Percentiles rank a stretch among this genome's conserved stretches.
Evolutionary conservation across 1,284 basidiomycete species (phyloP).

Genomic region (Schizophyllum amplum): DNA sequence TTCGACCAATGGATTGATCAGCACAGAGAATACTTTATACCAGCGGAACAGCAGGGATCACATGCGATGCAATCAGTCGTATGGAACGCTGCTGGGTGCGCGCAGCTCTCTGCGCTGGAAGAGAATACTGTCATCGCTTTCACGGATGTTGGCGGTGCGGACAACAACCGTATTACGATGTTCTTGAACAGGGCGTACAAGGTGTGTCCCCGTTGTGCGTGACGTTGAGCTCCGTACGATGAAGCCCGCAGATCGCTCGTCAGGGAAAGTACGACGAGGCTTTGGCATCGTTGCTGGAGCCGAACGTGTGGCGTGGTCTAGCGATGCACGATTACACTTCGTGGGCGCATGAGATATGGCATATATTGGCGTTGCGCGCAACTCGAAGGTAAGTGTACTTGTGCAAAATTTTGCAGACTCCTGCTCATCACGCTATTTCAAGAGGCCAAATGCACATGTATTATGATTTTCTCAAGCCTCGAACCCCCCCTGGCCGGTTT

Average conservation of each 20-base stretch:
- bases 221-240: constrained; percentile 7
- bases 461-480: constrained; percentile 53
- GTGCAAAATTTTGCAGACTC: constrained; percentile 7
- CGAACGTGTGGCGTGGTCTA: constrained; percentile 62
- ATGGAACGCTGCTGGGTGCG: constrained; percentile 67
- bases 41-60: constrained; percentile 59
- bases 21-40: constrained; percentile 38
- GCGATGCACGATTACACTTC: constrained; percentile 51
- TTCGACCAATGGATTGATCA: constrained; percentile 63
- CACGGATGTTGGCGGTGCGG: constrained; percentile 44
- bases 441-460: constrained; percentile 57
- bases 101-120: constrained; percentile 53
- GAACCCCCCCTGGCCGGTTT: constrained; percentile 43
- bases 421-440: constrained; percentile 1
- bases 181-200: constrained; percentile 55
- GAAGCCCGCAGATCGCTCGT: constrained; percentile 45
- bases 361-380: constrained; percentile 57
- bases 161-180: constrained; percentile 54
- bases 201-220: constrained; percentile 32
- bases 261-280: constrained; percentile 59
- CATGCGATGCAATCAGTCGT: constrained; percentile 66
- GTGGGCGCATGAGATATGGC: constrained; percentile 73
- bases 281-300: constrained; percentile 55
- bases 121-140: constrained; percentile 65
- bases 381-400: constrained; percentile 47